Base-by-base conservation (phyloP, 805 yeast genomes). In the Saitoella complicata region DNA sequence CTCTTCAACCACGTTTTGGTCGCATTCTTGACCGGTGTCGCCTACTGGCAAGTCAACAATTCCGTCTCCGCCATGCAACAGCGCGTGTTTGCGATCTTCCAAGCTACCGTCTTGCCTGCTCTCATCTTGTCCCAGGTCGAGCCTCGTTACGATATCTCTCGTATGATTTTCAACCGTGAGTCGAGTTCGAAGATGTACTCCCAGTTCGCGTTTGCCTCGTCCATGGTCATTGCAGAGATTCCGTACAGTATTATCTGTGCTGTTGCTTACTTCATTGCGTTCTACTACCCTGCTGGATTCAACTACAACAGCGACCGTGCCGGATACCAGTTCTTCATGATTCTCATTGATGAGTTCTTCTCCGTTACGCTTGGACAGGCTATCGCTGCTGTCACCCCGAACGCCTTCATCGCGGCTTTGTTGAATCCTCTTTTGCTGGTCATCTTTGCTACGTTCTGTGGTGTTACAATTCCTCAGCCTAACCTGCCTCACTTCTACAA, bases 201-300 rank as follows among this genome's bases (percentile, higher is more conserved):
- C 42, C 79, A 86, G 86, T 53, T 66, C 54, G 74, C 76, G 1
- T 73, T 78, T 45, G 59, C 78, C 71, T 47, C 69, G 33, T 74
- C 82, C 6, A 83, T 78, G 57, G 66, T 78, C 39, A 60, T 77
- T 35, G 76, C 74, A 39, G 88, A 80, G 57, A 59, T 77, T 32
- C 86, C 86, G 40, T 77, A 76, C 75, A 75, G 76, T 52, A 48
- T 74, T 31, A 46, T 72, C 5, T 65, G 70, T 47, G 85, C 83
- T 54, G 78, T 86, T 2, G n/a, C 79, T 30, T 69, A 72, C 9
- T 78, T 65, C 64, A 68, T 76, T 56, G 68, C 72, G 49, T 55
- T 62, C 58, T 84, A 81, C 65, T 84, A 80, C 55, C 87, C 93
- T 13, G 71, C 77, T 59, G 75, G 85, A 31, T 68, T 80, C 55